Evolutionary conservation across 1,284 basidiomycete genomes (phyloP).

Genomic region (Ceratobasidium sp.): DNA sequence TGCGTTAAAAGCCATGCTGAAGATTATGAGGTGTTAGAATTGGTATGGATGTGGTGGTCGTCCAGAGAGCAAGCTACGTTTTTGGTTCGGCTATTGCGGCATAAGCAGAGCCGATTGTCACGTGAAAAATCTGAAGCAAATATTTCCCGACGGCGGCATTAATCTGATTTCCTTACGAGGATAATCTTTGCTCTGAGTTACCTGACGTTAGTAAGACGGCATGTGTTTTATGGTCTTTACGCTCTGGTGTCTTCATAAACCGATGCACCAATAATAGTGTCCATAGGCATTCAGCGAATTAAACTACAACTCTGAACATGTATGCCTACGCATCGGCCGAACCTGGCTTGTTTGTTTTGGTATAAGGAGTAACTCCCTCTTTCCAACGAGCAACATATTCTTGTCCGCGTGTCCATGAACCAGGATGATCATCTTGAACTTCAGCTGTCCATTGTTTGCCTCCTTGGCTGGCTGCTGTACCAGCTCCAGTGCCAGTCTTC

Average conservation of each 20-base stretch:
- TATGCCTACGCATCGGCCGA: neutral
- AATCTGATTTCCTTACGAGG: too few species aligned
- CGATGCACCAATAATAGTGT: too few species aligned
- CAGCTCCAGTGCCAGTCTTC: slow-evolving; percentile 64
- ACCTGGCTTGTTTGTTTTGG: neutral
- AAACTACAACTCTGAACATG: neutral
- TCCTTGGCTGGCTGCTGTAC: slow-evolving; percentile 68
- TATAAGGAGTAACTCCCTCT: slow-evolving; percentile 68
- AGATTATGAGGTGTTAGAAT: neutral
- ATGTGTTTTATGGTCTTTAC: too few species aligned
- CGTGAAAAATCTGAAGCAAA: slow-evolving; percentile 22
- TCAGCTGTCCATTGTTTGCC: slow-evolving; percentile 79
- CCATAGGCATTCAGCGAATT: too few species aligned
- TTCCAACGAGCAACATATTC: slow-evolving; percentile 77
- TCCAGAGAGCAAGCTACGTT: slow-evolving; percentile 2
- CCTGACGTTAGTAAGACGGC: too few species aligned
- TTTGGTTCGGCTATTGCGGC: slow-evolving; percentile 11
- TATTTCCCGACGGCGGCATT: too few species aligned
- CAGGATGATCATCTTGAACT: slow-evolving; percentile 56
- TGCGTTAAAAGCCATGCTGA: slow-evolving; percentile 55
- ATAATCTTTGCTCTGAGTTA: too few species aligned
- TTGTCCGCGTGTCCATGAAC: slow-evolving; percentile 72
- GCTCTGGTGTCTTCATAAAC: too few species aligned
- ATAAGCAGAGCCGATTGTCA: slow-evolving; percentile 38
- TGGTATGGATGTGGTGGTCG: slow-evolving; percentile 9